Evolutionary conservation across 352 stramenopile species (phyloP).

Genomic region (Lagenidium giganteum): DNA sequence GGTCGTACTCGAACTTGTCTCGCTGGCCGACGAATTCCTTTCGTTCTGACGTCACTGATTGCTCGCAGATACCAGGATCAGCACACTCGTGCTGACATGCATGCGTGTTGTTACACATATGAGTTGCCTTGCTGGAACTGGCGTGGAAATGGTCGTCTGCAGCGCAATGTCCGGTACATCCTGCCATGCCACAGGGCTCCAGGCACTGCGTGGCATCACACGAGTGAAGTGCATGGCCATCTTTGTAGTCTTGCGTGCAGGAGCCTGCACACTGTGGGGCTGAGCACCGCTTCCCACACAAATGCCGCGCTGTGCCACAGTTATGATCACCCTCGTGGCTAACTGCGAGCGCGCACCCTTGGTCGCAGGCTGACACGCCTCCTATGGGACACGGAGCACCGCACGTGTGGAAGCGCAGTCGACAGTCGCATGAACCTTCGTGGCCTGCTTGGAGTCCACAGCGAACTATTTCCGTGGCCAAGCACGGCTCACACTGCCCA

Average conservation of each 20-base stretch:
- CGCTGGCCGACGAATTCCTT: conserved; percentile 43
- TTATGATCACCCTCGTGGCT: conserved; percentile 32
- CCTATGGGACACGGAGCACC: conserved; percentile 28
- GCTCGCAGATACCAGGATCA: conserved; percentile 42
- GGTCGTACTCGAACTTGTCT: conserved; percentile 44
- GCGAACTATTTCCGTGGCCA: conserved; percentile 21
- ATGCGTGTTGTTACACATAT: conserved; percentile 46
- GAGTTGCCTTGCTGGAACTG: too few species aligned
- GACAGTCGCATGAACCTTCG: conserved; percentile 46
- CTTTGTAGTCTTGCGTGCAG: conserved; percentile 42
- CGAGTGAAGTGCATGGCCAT: conserved; percentile 38
- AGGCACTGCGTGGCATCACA: conserved; percentile 44
- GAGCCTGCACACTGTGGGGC: conserved; percentile 24
- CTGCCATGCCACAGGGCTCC: conserved; percentile 42
- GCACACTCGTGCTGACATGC: conserved; percentile 35
- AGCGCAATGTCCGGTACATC: conserved; percentile 34
- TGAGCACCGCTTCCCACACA: conserved; percentile 35
- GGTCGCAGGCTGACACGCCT: conserved; percentile 32
- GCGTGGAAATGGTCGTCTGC: conserved; percentile 53
- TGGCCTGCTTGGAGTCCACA: conserved; percentile 43
- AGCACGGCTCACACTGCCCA: conserved; percentile 39
- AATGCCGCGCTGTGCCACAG: conserved; percentile 39
- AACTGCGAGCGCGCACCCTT: conserved; percentile 28
- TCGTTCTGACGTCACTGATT: too few species aligned
- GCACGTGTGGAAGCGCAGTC: conserved; percentile 46